Evolutionary conservation across 495 filamentous ascomycete genomes (phyloP), one percentile per base, ranked within the genome.

Genomic region (Penicillium pancosmium): DNA sequence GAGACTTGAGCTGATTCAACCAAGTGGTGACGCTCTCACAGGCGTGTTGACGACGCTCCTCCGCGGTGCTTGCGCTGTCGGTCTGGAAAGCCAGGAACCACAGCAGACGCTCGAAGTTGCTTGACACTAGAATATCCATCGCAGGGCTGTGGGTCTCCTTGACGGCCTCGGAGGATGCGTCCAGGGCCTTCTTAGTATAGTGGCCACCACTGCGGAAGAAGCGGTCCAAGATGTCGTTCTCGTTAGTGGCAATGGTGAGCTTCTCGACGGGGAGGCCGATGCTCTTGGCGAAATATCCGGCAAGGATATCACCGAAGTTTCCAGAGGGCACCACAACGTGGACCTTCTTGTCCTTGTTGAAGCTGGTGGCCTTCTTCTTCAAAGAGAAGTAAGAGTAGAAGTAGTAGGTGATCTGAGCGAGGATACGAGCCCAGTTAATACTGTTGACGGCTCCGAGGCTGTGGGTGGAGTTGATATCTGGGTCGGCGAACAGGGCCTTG

Each of bases 221-320:
- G 74, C 60, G 93, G 70, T 90, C 79, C 15, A 91, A 80, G 57
- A 96, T 96, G 68, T 96, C 93, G 78, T 97, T 96, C 73, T 91
- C 91, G 69, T 96, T 96, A 25, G 92, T 95, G 0, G 92, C 91
- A 50, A 96, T 84, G 65, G 95, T 83, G 25, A 98, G 84, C 71
- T 91, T 92, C 50, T 90, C 86, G 3, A 83, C 80, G 21, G 92
- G 93, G 0, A 97, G 84, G 47, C 94, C 94, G 92, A 98, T 97
- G 58, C 84, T 82, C 61, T 87, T 86, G 1, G 93, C 92, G 67
- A 97, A 96, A 71, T 89, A 98, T 44, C 94, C 94, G 0, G 94
- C 93, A 3, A 97, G 82, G 63, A 98, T 88, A 68, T 98, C 88
- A n/a, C 93, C 93, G 69, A 98, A 98, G 81, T 98, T 98, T 12